Base-by-base conservation (phyloP, 768 basidiomycete genomes). In the Exsudoporus frostii region DNA sequence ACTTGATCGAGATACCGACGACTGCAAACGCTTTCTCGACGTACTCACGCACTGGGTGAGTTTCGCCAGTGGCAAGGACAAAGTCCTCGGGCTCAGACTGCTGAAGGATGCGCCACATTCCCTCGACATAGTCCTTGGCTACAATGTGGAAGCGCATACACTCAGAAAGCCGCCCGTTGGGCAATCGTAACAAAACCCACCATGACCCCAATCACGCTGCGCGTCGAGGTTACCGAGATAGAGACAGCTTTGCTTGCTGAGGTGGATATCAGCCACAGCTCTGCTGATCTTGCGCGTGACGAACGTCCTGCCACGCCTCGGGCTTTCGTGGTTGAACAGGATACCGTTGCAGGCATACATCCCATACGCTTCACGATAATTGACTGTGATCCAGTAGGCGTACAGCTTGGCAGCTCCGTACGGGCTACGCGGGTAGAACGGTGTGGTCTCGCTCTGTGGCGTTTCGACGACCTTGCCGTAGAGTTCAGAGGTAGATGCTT, bases 261-360 rank as follows among this genome's bases (percentile, higher is more conserved):
- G 72, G 53, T 79, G 78, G 65, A 98, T 98, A 66, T 98, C 95
- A 8, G 95, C 94, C 17, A 84, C 94, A 10, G 94, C 94, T 55
- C 95, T 79, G 41, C 90, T 78, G 64, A 98, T 97, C 77, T 98
- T 98, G 66, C 94, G 80, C 38, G 95, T 97, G 61, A 98, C 94
- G 74, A 98, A 98, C 8, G 94, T 98, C 67, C 94, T 77, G 20
- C 95, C 95, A 61, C 95, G 81, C 45, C 95, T 81, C 14, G 96
- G 95, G 62, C 93, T 96, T 75, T 98, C 95, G 73, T 98, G 95
- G 69, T 98, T 97, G 84, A 97, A 98, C 61, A 98, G 73, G 66
- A 98, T 98, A 44, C 95, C 95, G 71, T 97, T 97, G 72, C 90
- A 94, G 17, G 93, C 91, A 73, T 84, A 95, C 89, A 98, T 94